These are phyloP conservation scores for Anisodus acutangulus DNA, from an alignment of 257 asterid species.

Conservation along the genomic window DNA sequence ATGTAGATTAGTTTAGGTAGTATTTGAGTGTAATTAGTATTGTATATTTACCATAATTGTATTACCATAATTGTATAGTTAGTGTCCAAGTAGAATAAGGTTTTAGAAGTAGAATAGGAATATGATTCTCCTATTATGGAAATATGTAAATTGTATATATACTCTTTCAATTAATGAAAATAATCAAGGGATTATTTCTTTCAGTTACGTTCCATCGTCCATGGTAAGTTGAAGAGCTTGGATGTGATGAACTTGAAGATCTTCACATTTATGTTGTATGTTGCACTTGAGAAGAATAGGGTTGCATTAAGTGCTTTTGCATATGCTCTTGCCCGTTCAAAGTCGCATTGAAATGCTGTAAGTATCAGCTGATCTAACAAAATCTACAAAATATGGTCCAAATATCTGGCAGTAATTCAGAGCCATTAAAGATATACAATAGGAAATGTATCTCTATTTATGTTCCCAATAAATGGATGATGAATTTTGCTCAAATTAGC, in stretches of 20 bases:
- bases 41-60: no score
- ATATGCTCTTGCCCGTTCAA: conserved; percentile 71
- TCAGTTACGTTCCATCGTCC: conserved; percentile 75
- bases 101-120: no score
- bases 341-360: not conserved
- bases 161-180: no score
- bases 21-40: no score
- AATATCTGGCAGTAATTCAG: not conserved
- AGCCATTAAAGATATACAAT: not conserved
- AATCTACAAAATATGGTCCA: not conserved
- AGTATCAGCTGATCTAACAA: not conserved
- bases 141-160: no score
- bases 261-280: conserved; percentile 86
- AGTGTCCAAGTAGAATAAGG: no score
- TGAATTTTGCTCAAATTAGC: not conserved
- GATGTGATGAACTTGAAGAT: conserved; percentile 87
- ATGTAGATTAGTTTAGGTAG: no score
- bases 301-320: conserved; percentile 84
- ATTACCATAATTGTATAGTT: no score
- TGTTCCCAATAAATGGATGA: not conserved
- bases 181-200: no score
- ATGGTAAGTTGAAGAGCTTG: conserved; percentile 72
- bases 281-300: conserved; percentile 82
- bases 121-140: no score
- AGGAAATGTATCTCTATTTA: not conserved